These are phyloP conservation scores for Zoysia matrella DNA, from an alignment of 202 grass and related monocot genomes.

Conservation along the genomic window DNA sequence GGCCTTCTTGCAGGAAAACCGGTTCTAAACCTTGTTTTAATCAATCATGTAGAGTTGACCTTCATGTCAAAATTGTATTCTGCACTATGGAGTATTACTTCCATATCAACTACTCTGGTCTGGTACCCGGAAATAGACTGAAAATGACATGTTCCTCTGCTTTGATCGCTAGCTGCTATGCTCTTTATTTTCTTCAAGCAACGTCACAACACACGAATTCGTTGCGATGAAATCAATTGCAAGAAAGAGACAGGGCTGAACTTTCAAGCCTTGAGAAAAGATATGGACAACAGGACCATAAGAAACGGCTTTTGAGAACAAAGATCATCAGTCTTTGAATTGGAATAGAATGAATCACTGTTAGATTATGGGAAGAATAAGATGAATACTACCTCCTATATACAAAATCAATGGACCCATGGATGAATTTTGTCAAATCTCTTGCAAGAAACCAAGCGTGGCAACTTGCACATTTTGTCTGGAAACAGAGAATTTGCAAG, in stretches of 20 bases:
- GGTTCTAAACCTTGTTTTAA: too few relatives aligned
- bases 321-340: constrained; percentile 2
- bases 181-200: not conserved
- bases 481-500: not conserved
- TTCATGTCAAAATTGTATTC: not conserved
- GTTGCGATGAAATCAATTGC: not conserved
- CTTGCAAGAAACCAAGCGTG: not conserved
- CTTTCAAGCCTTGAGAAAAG: not conserved
- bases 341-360: constrained; percentile 21
- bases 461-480: not conserved
- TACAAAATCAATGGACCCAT: constrained; percentile 20
- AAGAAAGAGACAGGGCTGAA: constrained; percentile 14
- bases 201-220: not conserved
- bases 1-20: not conserved
- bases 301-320: constrained; percentile 17
- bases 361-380: not conserved
- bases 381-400: constrained; percentile 3
- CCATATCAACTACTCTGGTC: not conserved
- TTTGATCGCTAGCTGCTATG: not conserved
- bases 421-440: not conserved
- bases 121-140: constrained; percentile 16
- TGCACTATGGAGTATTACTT: not conserved
- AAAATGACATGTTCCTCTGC: not conserved
- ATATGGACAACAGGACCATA: constrained; percentile 13
- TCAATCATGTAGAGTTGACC: constrained; percentile 20